Percentiles rank a stretch among this genome's conserved stretches.
Evolutionary conservation across 306 rosid genomes (phyloP).

Genomic region (Carpinus viminea): DNA sequence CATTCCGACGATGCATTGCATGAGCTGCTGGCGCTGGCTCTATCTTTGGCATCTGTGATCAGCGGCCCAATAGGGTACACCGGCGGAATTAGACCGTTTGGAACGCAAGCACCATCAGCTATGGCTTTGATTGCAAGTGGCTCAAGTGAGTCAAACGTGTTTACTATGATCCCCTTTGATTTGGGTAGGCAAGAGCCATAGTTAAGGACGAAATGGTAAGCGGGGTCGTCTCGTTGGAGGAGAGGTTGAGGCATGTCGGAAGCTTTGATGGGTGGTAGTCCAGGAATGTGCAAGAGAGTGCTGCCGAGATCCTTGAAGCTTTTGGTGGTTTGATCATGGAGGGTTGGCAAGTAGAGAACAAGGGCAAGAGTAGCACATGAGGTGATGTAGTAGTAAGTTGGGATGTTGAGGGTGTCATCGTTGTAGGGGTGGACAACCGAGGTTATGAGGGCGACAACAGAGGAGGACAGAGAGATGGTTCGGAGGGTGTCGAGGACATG

Average conservation of each 20-base stretch:
- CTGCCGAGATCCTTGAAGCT: slow-evolving; percentile 16
- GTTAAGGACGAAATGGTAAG: slow-evolving; percentile 4
- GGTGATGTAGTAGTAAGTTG: slow-evolving; percentile 22
- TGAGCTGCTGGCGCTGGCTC: neutral
- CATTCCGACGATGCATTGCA: neutral
- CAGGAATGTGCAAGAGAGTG: slow-evolving; percentile 13
- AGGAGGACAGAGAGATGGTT: slow-evolving; percentile 6
- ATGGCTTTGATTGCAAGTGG: neutral
- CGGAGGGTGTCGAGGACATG: slow-evolving; percentile 5
- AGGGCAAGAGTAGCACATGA: slow-evolving; percentile 21
- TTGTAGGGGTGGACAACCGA: neutral
- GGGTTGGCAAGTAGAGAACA: slow-evolving; percentile 28
- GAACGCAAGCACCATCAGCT: slow-evolving; percentile 11
- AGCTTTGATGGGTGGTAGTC: slow-evolving; percentile 14
- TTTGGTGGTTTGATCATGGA: slow-evolving; percentile 22
- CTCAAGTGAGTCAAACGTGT: slow-evolving; percentile 21
- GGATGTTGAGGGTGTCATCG: slow-evolving; percentile 21
- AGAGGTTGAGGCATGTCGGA: slow-evolving; percentile 11
- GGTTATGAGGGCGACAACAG: slow-evolving; percentile 19
- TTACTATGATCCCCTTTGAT: slow-evolving; percentile 8
- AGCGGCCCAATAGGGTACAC: slow-evolving; percentile 26
- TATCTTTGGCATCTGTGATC: slow-evolving; percentile 20
- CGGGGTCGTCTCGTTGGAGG: slow-evolving; percentile 4
- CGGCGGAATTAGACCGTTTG: slow-evolving; percentile 12
- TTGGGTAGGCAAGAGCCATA: neutral